These are phyloP conservation scores for Haplographium delicatum DNA, from an alignment of 495 filamentous ascomycete species.

Conservation along the genomic window DNA sequence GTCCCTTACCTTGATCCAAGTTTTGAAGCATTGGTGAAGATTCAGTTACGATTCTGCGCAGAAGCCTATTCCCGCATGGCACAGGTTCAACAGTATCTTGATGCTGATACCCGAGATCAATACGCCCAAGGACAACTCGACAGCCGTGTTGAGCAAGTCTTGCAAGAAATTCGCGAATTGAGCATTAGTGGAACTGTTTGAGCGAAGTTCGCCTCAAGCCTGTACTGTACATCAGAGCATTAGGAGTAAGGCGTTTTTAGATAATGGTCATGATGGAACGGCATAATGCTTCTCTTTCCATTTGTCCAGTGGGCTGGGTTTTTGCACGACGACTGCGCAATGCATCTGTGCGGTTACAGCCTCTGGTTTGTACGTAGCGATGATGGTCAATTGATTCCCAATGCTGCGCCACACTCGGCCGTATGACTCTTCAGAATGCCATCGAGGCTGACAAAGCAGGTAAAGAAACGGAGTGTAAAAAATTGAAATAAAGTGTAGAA, in stretches of 20 bases:
- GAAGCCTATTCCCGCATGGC: conserved; percentile 97
- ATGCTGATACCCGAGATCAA: conserved; percentile 92
- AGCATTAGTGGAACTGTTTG: conserved; percentile 71
- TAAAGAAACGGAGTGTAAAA: no score
- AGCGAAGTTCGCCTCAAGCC: no score
- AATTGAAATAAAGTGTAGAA: no score
- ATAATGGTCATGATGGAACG: background rate
- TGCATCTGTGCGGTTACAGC: no score
- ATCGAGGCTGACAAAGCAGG: conserved; percentile 7
- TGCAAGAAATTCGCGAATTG: conserved; percentile 94
- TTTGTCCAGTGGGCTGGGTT: no score
- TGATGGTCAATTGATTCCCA: conserved; percentile 1
- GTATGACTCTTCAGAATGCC: conserved; percentile 5
- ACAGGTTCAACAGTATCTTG: conserved; percentile 97
- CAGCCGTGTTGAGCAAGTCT: conserved; percentile 85
- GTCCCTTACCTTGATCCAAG: conserved; percentile 95
- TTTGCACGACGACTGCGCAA: no score
- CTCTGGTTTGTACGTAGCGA: no score
- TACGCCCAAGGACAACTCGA: conserved; percentile 93
- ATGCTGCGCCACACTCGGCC: conserved; percentile 12
- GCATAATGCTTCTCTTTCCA: no score
- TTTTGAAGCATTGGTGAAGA: conserved; percentile 97
- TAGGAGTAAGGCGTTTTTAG: conserved; percentile 17
- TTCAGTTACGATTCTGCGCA: conserved; percentile 94
- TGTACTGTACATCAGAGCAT: background rate